Base-by-base conservation (phyloP, 352 stramenopile species). In the Albugo candida region DNA sequence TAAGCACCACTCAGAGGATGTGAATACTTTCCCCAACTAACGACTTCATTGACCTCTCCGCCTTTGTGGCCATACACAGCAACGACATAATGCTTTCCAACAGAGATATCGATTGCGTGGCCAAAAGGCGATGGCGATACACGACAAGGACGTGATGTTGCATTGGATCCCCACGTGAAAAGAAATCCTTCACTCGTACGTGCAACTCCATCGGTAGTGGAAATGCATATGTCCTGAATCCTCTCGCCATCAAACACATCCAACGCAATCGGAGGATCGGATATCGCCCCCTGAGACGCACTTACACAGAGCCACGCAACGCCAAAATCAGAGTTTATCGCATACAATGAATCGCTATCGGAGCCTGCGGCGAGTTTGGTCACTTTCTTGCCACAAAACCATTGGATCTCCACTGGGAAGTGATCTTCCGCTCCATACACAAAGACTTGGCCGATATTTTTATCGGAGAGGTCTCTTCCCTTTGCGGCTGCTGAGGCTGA, bases 81-180 rank as follows among this genome's bases (percentile, higher is more conserved):
- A 12, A 81, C 50, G 6, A 57, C 80, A 45, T 88, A 72, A 13
- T 83, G 63, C 0, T 61, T 70, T 13, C 73, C 70, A 3, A 81
- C 71, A 14, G 65, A 60, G 17, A 76, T 71, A 13, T 64, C 65
- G 0, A 81, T 52, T 4, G 73, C 60, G 16, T 60, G 62, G 56
- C n/a, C 79, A 86, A 13, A 70, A 76, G 10, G 71, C 64, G 31
- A 83, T 66, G 1, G 62, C 55, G 11, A 59, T 56, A 2, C 84
- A 55, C 1, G 81, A 12, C 78, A 75, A 17, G 86, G 64, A 11
- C 77, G 66, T 13, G 75, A 73, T 34, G 97, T 82, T 46, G 97
- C 87, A 51, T 95, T 95, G 51, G 84, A 88, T 13, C 94, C 94
- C 86, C 92, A 98, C 5, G 80, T 86, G 52, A 95, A 97, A 5